phyloP scores from a whole-genome alignment of 2,329 filamentous ascomycete genomes.

The Fusarium goolgardi region DNA sequence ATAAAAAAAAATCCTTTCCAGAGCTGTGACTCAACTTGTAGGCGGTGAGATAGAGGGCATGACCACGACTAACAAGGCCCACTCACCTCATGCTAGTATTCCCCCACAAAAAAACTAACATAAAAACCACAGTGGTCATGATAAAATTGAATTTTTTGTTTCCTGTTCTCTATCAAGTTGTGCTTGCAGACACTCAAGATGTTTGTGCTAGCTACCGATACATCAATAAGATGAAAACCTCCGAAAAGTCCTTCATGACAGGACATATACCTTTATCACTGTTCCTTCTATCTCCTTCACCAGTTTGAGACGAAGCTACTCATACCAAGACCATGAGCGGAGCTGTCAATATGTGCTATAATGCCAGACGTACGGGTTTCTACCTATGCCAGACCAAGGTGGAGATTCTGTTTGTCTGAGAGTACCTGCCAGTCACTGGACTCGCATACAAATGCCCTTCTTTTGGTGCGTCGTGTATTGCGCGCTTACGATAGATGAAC shows the following conservation, averaged over 20 bases:
- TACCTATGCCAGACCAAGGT: background rate
- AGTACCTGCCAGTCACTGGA: background rate
- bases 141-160: background rate
- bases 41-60: slow-evolving; percentile 6
- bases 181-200: background rate
- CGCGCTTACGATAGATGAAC: background rate
- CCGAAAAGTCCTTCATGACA: too few relatives aligned
- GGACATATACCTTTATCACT: background rate
- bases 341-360: background rate
- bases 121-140: background rate
- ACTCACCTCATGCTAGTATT: background rate
- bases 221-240: background rate
- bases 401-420: background rate
- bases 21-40: background rate
- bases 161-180: background rate
- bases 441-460: background rate
- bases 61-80: background rate
- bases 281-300: too few relatives aligned
- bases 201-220: background rate
- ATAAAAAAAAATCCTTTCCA: background rate
- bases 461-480: background rate
- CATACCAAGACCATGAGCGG: too few relatives aligned
- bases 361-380: background rate
- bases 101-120: slow-evolving; percentile 7
- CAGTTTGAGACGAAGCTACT: background rate